Base-by-base conservation (phyloP, 352 stramenopile species). In the Phytopythium litorale region DNA sequence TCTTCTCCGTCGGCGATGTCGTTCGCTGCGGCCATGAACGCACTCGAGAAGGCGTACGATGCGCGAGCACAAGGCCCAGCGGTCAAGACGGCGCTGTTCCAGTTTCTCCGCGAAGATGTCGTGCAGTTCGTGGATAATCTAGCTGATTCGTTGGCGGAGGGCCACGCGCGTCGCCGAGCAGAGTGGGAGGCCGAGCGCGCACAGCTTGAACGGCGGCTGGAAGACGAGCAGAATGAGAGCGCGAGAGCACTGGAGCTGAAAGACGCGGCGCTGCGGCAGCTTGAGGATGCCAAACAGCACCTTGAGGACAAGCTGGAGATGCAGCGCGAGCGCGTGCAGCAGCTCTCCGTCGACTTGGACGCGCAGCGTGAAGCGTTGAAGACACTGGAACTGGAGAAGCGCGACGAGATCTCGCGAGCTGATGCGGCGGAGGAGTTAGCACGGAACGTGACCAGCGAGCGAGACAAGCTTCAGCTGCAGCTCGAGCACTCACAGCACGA, bases 61-160 rank as follows among this genome's bases (percentile, higher is more conserved):
- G 58, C 61, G 3, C 65, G 75, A 32, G 85, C 83, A 46, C 75
- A 76, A 5, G 83, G 85, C 8, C 83, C 85, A 35, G 75, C 85
- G 7, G 87, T 88, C 63, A 92, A 89, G 54, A 76, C 79, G 32
- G 68, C 70, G 0, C 81, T 92, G 32, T 82, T 88, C 64, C 71
- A 85, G 35, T 94, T 92, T 67, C 50, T 92, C 0, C 75, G 82
- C 28, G 56, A 68, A 16, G 81, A 92, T 28, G 66, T 72, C 23
- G 38, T 89, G 2, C 53, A 58, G 9, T 88, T 90, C 30, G 76
- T 84, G 60, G 70, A 92, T 23, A 32, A 64, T 15, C 54, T 92
- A 7, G 79, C 87, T 28, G 62, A 73, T 30, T 66, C 74, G 3
- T 69, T 91, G 9, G 59, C 62, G 30, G 65, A 56, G 0, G 74